These are phyloP conservation scores for Gilbertella persicaria DNA, from an alignment of 371 early-diverging fungal species.

Conservation along the genomic window DNA sequence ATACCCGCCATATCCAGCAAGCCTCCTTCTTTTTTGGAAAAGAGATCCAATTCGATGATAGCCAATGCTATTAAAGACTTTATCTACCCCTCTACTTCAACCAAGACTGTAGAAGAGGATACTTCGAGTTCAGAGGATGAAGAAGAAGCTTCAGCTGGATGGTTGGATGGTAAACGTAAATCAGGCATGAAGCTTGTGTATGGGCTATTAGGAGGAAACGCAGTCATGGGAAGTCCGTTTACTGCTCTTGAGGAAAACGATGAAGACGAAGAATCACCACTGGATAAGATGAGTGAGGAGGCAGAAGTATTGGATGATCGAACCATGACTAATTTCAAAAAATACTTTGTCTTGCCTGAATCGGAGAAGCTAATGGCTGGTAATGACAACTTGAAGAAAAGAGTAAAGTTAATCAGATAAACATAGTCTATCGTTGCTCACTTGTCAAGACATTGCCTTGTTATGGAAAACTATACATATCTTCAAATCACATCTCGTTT, in stretches of 20 bases:
- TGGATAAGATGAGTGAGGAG: slow-evolving; percentile 32
- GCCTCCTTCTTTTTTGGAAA: not conserved
- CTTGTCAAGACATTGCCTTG: slow-evolving; percentile 52
- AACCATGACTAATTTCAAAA: slow-evolving; percentile 48
- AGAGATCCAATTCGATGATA: slow-evolving; percentile 24
- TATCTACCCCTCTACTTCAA: slow-evolving; percentile 23
- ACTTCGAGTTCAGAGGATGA: slow-evolving; percentile 46
- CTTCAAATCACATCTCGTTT: slow-evolving; percentile 66
- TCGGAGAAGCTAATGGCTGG: slow-evolving; percentile 57
- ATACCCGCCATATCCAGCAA: slow-evolving; percentile 13
- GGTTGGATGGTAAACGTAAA: slow-evolving; percentile 43
- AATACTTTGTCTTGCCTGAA: slow-evolving; percentile 65
- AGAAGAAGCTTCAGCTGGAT: slow-evolving; percentile 33
- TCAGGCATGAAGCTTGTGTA: slow-evolving; percentile 51
- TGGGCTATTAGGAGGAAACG: slow-evolving; percentile 32
- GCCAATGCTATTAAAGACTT: slow-evolving; percentile 39
- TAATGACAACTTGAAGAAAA: slow-evolving; percentile 11
- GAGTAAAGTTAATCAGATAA: not conserved
- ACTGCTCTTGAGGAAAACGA: slow-evolving; percentile 16
- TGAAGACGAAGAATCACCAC: slow-evolving; percentile 31
- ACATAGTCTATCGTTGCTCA: slow-evolving; percentile 47
- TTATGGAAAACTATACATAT: slow-evolving; percentile 71
- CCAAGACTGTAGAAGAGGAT: slow-evolving; percentile 12
- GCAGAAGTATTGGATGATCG: slow-evolving; percentile 40
- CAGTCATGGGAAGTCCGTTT: slow-evolving; percentile 28